Conservation (phyloP, 768 basidiomycete genomes). For the Candolleomyces eurysporus region DNA sequence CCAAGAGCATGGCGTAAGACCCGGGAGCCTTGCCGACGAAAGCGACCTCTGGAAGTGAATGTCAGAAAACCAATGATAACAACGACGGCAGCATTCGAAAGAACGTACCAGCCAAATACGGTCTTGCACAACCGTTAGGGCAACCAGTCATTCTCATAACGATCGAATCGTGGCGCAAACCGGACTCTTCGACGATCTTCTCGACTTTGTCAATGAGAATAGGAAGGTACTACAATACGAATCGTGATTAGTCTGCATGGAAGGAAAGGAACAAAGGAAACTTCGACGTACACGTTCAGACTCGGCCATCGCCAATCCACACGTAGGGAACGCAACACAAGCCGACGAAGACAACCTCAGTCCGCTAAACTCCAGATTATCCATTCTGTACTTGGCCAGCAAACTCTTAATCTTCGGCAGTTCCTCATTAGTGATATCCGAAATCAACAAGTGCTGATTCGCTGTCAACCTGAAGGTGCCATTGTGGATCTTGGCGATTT, state of each 20-base stretch:
- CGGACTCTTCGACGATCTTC: constrained; percentile 90
- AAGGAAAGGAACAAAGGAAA: background rate
- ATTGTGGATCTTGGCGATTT: constrained; percentile 94
- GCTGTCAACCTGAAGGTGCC: constrained; percentile 91
- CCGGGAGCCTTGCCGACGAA: constrained; percentile 97
- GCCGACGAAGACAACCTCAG: constrained; percentile 89
- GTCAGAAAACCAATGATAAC: background rate
- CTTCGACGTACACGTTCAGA: constrained; percentile 46
- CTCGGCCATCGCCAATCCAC: constrained; percentile 57
- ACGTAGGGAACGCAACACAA: constrained; percentile 97
- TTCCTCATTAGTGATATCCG: constrained; percentile 76
- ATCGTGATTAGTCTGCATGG: background rate
- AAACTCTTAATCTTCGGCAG: constrained; percentile 75
- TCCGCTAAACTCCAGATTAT: constrained; percentile 77
- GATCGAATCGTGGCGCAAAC: constrained; percentile 90
- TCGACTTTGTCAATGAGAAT: constrained; percentile 93
- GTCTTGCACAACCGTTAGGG: constrained; percentile 90
- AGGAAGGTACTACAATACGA: constrained; percentile 71
- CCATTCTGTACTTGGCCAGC: constrained; percentile 82
- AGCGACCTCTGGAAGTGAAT: constrained; percentile 67
- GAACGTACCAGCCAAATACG: constrained; percentile 79
- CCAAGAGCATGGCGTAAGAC: constrained; percentile 90
- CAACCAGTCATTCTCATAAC: constrained; percentile 99
- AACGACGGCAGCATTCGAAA: background rate
- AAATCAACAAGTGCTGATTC: constrained; percentile 91